Evolutionary conservation across 768 basidiomycete species (phyloP), one percentile per base, ranked within the genome.

Genomic region (Pleurotus citrinopileatus): DNA sequence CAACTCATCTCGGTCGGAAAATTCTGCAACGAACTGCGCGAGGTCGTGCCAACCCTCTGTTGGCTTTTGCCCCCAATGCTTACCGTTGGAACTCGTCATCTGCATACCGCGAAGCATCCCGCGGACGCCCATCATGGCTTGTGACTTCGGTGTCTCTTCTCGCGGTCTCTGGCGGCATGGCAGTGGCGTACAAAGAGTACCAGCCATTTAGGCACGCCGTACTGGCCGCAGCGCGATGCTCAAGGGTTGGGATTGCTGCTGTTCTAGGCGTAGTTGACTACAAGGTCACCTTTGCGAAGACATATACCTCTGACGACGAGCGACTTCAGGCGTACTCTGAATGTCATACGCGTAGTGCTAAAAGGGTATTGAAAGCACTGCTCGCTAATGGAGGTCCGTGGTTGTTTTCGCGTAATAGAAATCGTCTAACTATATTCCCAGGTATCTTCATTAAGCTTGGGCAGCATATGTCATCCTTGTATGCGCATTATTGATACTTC

Each of bases 401-500:
- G 26, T 38, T 19, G 12, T 20, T 17, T 15, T 20, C 20, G 22
- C 17, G 22, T 56, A 25, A 37, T 37, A 34, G 15, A 12, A 10
- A 20, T 37, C 22, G 17, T 42, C 38, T 56, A 15, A 57, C 50
- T 25, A 7, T 38, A 4, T 52, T 45, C 15, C 4, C 54, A 86
- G 89, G 89, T 15, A 81, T 94, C 20, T 93, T 90, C 66, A 91
- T 94, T 62, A 92, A 94, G 65, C 68, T 93, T 61, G 97, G 95
- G 2, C 96, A 99, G 85, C 74, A 86, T 88, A 72, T 90, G 89
- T 65, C 88, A 73, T 65, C 76, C 67, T 73, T 91, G 57, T 61
- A 78, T 73, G 50, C 44, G 26, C 26, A 12, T 9, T 22, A 46
- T 15, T 42, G 5, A 52, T 29, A 43, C 17, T 13, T 13, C 26